Base-by-base conservation (phyloP, 352 stramenopile species). In the Phytophthora colocasiae region DNA sequence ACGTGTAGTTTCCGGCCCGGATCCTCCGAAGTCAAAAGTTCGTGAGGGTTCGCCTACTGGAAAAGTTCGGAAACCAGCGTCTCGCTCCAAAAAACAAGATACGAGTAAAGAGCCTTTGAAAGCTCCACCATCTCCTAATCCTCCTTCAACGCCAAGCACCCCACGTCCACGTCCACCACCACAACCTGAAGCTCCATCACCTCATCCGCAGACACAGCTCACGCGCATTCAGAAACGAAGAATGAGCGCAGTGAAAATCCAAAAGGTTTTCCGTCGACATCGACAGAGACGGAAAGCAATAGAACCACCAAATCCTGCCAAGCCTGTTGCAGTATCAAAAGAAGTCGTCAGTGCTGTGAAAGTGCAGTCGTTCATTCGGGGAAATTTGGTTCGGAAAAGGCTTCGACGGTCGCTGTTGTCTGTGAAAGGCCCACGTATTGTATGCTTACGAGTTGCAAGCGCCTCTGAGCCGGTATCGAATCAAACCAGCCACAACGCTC, bases 311-410 rank as follows among this genome's bases (percentile, higher is more conserved):
- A 38, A 32, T 22, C 49, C 9, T 32, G 58, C 2, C 49, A 77
- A 31, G 49, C 47, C 19, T 4, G 29, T 44, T 0, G 6, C 76
- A 26, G 22, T 74, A 10, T 40, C 46, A 40, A 70, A 80, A 29
- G 63, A 66, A 10, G 34, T 71, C 5, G 55, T 61, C 11, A 82
- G 81, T 41, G 72, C 75, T 14, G 62, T 87, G 31, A 81, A 83
- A 45, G 32, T 89, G 8, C 81, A 89, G 51, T 80, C 81, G 6
- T 79, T 89, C n/a, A 22, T 89, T 14, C 61, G 81, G 8, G 81
- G 74, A 1, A 69, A 58, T 29, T 68, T 87, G 26, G 71, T 63
- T 1, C 54, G 78, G 4, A 85, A 78, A 38, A 61, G 53, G 24
- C 55, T 83, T 6, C 63, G 58, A 10, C 68, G 62, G 45, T 50